Evolutionary conservation across 441 rosid species (phyloP), one percentile per base, ranked within the genome.

Genomic region (Jatropha podagrica): DNA sequence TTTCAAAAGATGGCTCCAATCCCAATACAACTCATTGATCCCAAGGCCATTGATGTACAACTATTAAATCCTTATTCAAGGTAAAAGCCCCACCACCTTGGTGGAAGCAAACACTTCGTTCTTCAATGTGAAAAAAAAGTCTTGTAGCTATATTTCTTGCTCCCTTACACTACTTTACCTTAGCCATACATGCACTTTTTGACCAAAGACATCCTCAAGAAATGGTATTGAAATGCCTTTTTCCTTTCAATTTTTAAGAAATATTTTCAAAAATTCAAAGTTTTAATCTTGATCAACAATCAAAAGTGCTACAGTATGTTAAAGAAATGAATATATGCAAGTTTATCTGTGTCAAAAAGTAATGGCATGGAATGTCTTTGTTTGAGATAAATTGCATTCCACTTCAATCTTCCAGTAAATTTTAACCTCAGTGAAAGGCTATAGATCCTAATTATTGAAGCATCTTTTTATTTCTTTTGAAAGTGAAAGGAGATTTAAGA

Each of bases 1-100:
- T 85, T 77, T 32, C 32, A 64, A 83, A 83, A 74, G 79, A 41
- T 64, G 72, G 85, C 74, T 77, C 84, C 48, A n/a, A 77, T 81
- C 78, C 76, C 79, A 44, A 81, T 46, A 18, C 3, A 48, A 18
- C 1, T 38, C 58, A 51, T 41, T 75, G 66, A 76, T 65, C 74
- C 70, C 81, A 69, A 76, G 60, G 74, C 65, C 38, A 15, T 75
- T 59, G 37, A 67, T 40, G 64, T 42, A 44, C 6, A 14, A 15
- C 20, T 14, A 59, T 62, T 13, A 59, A 5, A n/a, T 32, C 54
- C 1, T 17, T 18, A 48, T 49, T 55, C 42, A 56, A 58, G 42
- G 23, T 12, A 64, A 8, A 13, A 40, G 68, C 42, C 85, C 79
- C 81, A 74, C 71, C 58, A 68, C 18, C 2, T 20, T 38, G 51